A percentile compares a stretch with the other conserved stretches of the same genome.
These are phyloP conservation scores for Macroventuria anomochaeta DNA, from an alignment of 2,329 filamentous ascomycete species.

Conservation along the genomic window DNA sequence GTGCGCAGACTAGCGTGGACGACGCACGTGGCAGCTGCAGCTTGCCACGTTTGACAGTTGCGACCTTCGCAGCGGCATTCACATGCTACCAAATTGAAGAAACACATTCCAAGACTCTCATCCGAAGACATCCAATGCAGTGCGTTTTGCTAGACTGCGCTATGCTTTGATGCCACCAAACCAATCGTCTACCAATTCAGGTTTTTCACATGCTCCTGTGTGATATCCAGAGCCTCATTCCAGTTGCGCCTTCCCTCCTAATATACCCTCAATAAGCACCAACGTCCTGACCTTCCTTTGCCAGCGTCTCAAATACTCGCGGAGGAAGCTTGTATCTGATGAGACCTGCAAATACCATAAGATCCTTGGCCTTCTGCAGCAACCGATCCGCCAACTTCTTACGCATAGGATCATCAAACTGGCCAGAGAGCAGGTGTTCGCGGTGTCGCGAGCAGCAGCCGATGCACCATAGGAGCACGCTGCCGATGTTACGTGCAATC, in stretches of 20 bases:
- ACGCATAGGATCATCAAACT: constrained; percentile 72
- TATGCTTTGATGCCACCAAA: neutral
- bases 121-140: neutral
- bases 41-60: neutral
- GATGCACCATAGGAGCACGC: constrained; percentile 93
- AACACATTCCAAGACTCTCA: neutral
- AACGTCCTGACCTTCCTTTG: constrained; percentile 67
- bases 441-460: constrained; percentile 82
- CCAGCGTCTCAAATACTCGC: constrained; percentile 85
- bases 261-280: constrained; percentile 36
- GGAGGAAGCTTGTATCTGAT: constrained; percentile 89
- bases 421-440: constrained; percentile 67
- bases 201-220: neutral
- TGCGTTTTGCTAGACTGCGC: neutral
- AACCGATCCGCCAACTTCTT: constrained; percentile 67
- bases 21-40: constrained; percentile 1
- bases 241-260: neutral
- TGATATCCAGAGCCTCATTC: constrained; percentile 6
- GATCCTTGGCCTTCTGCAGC: constrained; percentile 81
- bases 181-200: neutral
- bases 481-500: constrained; percentile 87
- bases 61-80: neutral
- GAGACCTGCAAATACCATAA: constrained; percentile 93
- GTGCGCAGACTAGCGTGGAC: neutral
- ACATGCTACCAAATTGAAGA: neutral